These are phyloP conservation scores for Pyrenophora teres DNA, from an alignment of 2,329 filamentous ascomycete species.

Conservation along the genomic window DNA sequence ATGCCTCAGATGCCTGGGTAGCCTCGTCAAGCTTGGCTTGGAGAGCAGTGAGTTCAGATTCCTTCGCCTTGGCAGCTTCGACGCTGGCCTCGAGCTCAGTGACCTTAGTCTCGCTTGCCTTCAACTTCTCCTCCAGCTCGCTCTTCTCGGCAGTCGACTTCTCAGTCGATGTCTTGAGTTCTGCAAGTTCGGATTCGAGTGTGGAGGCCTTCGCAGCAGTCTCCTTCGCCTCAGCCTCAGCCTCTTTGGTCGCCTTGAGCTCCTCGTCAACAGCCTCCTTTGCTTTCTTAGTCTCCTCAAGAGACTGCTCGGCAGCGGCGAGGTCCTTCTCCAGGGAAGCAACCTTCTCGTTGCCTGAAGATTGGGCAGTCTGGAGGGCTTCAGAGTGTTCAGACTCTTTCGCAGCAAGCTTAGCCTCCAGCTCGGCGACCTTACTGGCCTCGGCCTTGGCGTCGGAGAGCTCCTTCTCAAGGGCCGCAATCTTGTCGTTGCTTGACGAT, in stretches of 20 bases:
- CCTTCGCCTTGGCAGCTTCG: constrained; percentile 23
- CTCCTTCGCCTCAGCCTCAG: constrained; percentile 24
- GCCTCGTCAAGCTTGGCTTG: constrained; percentile 25
- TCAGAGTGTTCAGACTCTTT: constrained; percentile 32
- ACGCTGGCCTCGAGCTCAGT: constrained; percentile 26
- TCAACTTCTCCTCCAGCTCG: constrained; percentile 30
- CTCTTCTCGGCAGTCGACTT: constrained; percentile 29
- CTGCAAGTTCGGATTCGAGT: constrained; percentile 24
- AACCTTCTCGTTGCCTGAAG: constrained; percentile 29
- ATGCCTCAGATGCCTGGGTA: constrained; percentile 16
- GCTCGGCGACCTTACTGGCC: constrained; percentile 31
- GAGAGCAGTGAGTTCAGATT: constrained; percentile 22
- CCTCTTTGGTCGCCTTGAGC: constrained; percentile 23
- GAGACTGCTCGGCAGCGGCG: constrained; percentile 27
- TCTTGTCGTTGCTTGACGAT: constrained; percentile 17
- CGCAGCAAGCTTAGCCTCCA: constrained; percentile 31
- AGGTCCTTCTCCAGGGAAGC: constrained; percentile 36
- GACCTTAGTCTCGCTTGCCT: constrained; percentile 31
- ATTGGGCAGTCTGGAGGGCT: constrained; percentile 26
- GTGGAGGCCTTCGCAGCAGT: constrained; percentile 18
- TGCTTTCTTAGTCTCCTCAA: constrained; percentile 26
- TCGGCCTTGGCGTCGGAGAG: constrained; percentile 29
- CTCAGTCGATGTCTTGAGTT: constrained; percentile 30
- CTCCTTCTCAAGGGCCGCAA: constrained; percentile 21
- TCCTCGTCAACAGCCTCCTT: constrained; percentile 28